Conservation (phyloP, 2,329 filamentous ascomycete species). For the Fusarium aywerte region DNA sequence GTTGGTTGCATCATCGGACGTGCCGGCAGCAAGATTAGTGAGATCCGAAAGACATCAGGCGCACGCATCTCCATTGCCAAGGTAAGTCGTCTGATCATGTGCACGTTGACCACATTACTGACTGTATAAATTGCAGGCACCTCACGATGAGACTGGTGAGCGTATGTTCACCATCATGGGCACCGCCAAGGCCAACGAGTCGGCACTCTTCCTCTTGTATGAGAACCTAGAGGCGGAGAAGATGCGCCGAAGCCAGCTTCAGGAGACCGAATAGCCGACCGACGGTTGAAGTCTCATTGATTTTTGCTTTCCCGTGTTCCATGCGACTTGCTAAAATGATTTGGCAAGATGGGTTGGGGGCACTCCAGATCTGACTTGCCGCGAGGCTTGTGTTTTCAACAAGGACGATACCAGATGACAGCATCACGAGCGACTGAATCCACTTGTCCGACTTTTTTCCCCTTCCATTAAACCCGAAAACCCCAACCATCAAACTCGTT, state of each 20-base stretch:
- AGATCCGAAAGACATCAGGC: constrained; percentile 96
- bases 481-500: constrained; percentile 37
- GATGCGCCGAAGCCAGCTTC: constrained; percentile 91
- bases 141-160: constrained; percentile 97
- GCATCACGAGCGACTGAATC: constrained; percentile 53
- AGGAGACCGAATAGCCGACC: constrained; percentile 60
- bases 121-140: constrained; percentile 64
- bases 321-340: constrained; percentile 52
- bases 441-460: constrained; percentile 19
- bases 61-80: constrained; percentile 98
- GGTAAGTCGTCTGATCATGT: constrained; percentile 55
- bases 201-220: constrained; percentile 93
- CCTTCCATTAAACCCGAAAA: constrained; percentile 37
- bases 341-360: constrained; percentile 62
- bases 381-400: constrained; percentile 67
- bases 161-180: constrained; percentile 99
- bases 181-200: constrained; percentile 92
- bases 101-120: neutral
- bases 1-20: constrained; percentile 99
- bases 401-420: constrained; percentile 58
- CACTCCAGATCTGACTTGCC: constrained; percentile 70
- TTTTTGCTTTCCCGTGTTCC: constrained; percentile 47
- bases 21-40: constrained; percentile 95
- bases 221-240: constrained; percentile 99
- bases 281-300: constrained; percentile 28